These are phyloP conservation scores for Magnaporthales sp. DNA, from an alignment of 2,329 filamentous ascomycete genomes.

Conservation along the genomic window DNA sequence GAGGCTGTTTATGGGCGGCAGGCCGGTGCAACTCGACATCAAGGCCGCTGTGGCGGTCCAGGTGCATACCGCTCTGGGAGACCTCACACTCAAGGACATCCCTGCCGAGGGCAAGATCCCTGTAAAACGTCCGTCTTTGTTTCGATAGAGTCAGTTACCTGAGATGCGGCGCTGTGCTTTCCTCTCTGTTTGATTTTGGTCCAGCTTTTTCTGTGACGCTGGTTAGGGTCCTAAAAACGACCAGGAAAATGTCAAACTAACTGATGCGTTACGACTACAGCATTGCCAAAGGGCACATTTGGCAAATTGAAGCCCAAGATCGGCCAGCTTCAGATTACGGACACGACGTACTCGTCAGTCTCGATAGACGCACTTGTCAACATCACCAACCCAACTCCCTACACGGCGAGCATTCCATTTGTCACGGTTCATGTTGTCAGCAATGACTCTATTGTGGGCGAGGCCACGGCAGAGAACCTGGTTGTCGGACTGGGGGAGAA, in stretches of 20 bases:
- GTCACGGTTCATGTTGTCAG: constrained; percentile 67
- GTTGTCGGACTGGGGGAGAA: constrained; percentile 63
- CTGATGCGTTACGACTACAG: constrained; percentile 27
- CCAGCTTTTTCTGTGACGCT: background rate
- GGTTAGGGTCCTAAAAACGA: background rate
- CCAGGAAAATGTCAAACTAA: background rate
- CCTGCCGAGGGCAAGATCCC: constrained; percentile 80
- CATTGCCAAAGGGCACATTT: constrained; percentile 46
- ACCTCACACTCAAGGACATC: constrained; percentile 72
- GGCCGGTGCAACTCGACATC: constrained; percentile 63
- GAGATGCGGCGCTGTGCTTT: constrained; percentile 3
- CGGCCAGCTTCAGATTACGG: constrained; percentile 60
- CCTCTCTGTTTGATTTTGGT: background rate
- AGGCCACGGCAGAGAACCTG: constrained; percentile 59
- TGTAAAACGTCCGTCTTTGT: constrained; percentile 82
- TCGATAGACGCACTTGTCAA: constrained; percentile 66
- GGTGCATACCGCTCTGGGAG: constrained; percentile 72
- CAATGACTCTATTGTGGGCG: constrained; percentile 67
- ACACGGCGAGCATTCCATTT: constrained; percentile 75
- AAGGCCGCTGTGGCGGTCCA: constrained; percentile 76
- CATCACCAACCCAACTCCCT: constrained; percentile 83
- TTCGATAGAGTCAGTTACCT: constrained; percentile 34
- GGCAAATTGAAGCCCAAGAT: constrained; percentile 51
- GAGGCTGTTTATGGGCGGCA: constrained; percentile 65
- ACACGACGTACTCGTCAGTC: constrained; percentile 64